Evolutionary conservation across 208 protist genomes (phyloP), one percentile per base, ranked within the genome.

Genomic region (Porcisia hertigi): DNA sequence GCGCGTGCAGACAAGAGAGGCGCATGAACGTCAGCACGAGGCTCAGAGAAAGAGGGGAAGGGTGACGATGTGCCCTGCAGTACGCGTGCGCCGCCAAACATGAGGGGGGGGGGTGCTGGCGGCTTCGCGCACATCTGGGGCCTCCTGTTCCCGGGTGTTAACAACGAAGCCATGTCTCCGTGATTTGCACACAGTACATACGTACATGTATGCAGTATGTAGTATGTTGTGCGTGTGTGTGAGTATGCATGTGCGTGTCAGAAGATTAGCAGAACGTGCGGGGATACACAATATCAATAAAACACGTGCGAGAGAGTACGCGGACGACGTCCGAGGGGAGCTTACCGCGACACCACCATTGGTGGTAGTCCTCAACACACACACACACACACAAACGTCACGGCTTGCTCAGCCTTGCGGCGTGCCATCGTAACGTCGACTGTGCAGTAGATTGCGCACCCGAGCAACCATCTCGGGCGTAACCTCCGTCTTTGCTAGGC

Each of bases 401-500:
- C 7, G 18, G 18, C 43, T 16, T 54, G 4, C 66, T 71, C 66
- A 73, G 41, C 43, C 53, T 3, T 71, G 62, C 4, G 72, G 72
- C 3, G 78, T 70, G 25, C 67, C 78, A n/a, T 80, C 80, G 53
- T 92, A 92, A 25, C 87, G 81, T 9, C 64, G 34, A 62, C 88
- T 93, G 62, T 80, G 80, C 57, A 91, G 85, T n/a, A 96, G 71
- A 58, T 62, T 54, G 20, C 86, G 73, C 25, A 90, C 92, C 14
- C 81, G 82, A 11, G 78, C 76, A 54, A 96, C 77, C 92, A 96
- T 96, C 49, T 88, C 86, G 8, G 82, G 67, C 25, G 92, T 86
- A 63, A 96, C 77, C 34, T 85, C 67, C 7, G 60, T 79, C 62
- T 58, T 41, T 43, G 75, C 81, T 54, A 96, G 65, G 18, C 87